Base-by-base conservation (phyloP, 2,329 filamentous ascomycete genomes). In the Sordariomycetes sp. region DNA sequence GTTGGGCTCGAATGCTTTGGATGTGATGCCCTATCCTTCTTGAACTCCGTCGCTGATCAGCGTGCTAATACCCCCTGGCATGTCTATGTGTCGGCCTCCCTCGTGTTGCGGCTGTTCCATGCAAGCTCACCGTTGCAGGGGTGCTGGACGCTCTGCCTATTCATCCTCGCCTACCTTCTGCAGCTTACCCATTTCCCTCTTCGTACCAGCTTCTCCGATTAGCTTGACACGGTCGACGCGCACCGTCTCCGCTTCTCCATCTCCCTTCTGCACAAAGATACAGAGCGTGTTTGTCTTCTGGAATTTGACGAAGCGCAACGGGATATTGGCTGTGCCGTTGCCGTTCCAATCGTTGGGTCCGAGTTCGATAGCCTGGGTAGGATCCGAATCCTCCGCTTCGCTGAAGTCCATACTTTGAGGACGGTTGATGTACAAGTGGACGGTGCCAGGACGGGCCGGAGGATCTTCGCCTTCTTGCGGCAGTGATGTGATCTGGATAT, bases 261-360 rank as follows among this genome's bases (percentile, higher is more conserved):
- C 84, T 3, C 87, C 88, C 53, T 93, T 81, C 35, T 84, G 83
- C 21, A 98, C 79, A 56, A 95, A 98, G 9, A 98, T 48, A 14
- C 94, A 82, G 47, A 98, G 54, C 41, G 80, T 92, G 39, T 78
- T 82, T 35, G 95, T 83, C 53, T 87, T 93, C 63, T 96, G 92
- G 68, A 96, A 98, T 64, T 95, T 95, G 61, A 98, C 92, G 51
- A 90, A 95, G 11, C 88, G 83, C 48, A 96, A 63, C 29, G 72
- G 62, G 35, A 90, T 63, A 47, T 70, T 83, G 11, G 77, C 82
- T 8, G 85, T 90, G 33, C 79, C 82, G 11, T 84, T 76, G 29
- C 70, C 66, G 56, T 87, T 84, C 90, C 92, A 98, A 51, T 94
- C 86, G 34, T 72, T 69, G 30, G 79, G 66, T 40, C 71, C 68